phyloP scores from a whole-genome alignment of 2,329 filamentous ascomycete species.

The Aspergillus felis region DNA sequence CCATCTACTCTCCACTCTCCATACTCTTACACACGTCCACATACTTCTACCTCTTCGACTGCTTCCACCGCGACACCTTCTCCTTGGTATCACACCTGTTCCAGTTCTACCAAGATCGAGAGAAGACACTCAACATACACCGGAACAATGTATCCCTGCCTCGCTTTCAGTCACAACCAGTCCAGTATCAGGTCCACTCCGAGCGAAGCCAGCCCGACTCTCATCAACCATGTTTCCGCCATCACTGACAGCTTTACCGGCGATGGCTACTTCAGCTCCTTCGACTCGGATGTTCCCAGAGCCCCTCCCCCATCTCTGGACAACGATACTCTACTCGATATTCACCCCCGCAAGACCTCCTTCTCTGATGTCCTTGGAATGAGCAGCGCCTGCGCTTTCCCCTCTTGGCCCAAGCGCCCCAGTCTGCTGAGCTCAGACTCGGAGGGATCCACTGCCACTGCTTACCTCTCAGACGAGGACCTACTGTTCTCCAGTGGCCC shows the following conservation, averaged over 20 bases:
- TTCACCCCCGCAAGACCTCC: constrained; percentile 40
- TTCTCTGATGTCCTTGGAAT: constrained; percentile 37
- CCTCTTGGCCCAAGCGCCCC: constrained; percentile 42
- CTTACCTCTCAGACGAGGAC: constrained; percentile 43
- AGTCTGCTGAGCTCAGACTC: constrained; percentile 33
- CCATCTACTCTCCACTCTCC: not conserved
- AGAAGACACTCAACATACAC: constrained; percentile 5
- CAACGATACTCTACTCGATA: constrained; percentile 37
- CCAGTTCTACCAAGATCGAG: not conserved
- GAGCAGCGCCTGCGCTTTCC: constrained; percentile 41
- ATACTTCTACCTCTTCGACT: not conserved
- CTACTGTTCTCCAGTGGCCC: constrained; percentile 32
- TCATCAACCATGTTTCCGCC: constrained; percentile 13
- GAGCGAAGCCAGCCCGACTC: constrained; percentile 14
- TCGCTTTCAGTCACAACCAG: constrained; percentile 18
- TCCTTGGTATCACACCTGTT: not conserved
- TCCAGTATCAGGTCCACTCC: constrained; percentile 19
- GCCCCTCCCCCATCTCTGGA: constrained; percentile 39
- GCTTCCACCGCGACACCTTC: not conserved
- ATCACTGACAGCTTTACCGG: constrained; percentile 20
- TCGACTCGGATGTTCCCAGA: constrained; percentile 30
- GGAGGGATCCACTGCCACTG: constrained; percentile 29
- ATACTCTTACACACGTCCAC: not conserved
- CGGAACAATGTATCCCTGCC: constrained; percentile 18
- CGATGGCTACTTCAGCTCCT: constrained; percentile 18